These are phyloP conservation scores for Cryptosporidium bovis DNA, from an alignment of 169 alveolate genomes.

Conservation along the genomic window DNA sequence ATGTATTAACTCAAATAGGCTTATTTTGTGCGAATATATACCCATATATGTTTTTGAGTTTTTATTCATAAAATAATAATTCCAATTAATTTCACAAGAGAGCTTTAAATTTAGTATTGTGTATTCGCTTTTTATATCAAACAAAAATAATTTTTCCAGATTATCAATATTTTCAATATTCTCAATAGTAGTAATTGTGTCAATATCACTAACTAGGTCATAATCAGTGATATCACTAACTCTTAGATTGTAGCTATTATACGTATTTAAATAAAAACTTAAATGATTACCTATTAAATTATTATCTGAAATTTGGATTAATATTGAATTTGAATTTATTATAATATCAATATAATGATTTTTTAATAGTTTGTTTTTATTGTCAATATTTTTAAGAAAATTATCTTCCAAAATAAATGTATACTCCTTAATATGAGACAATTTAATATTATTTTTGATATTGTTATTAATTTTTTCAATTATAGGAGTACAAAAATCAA, in stretches of 20 bases:
- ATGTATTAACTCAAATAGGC: constrained; percentile 14
- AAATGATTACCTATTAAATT: constrained; percentile 5
- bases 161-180: not conserved
- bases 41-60: constrained; percentile 7
- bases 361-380: not conserved
- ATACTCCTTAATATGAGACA: not conserved
- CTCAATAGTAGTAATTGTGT: too few species aligned
- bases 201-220: too few species aligned
- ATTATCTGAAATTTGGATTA: constrained; percentile 32
- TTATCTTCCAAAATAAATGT: not conserved
- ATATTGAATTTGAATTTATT: not conserved
- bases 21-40: constrained; percentile 19
- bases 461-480: too few species aligned
- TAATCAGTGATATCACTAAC: too few species aligned
- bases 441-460: too few species aligned
- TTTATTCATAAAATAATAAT: constrained; percentile 13
- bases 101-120: not conserved
- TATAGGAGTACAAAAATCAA: too few species aligned
- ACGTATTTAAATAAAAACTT: constrained; percentile 5
- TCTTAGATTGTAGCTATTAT: not conserved
- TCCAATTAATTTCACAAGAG: constrained; percentile 10
- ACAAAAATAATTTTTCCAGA: not conserved
- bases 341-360: constrained; percentile 9
- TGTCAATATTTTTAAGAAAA: not conserved
- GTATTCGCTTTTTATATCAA: not conserved